These are phyloP conservation scores for Fusarium nurragi DNA, from an alignment of 2,329 filamentous ascomycete species.

Conservation along the genomic window DNA sequence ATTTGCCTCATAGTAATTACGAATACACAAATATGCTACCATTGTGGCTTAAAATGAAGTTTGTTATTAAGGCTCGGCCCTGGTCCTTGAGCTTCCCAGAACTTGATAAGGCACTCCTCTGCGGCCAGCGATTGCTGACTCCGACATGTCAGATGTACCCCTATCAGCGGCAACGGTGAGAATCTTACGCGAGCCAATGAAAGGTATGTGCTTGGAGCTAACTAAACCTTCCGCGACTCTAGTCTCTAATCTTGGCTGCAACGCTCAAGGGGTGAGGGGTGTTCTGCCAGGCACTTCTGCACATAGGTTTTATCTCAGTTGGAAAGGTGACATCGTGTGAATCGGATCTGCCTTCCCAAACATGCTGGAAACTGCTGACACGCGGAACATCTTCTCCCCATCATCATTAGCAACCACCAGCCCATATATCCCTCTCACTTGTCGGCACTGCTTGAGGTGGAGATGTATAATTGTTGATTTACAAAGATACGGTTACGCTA, in stretches of 20 bases:
- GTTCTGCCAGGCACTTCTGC: constrained; percentile 20
- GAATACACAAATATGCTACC: neutral
- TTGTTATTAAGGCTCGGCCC: neutral
- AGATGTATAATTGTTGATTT: neutral
- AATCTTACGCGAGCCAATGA: constrained; percentile 53
- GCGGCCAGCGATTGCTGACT: constrained; percentile 21
- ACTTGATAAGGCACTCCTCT: constrained; percentile 15
- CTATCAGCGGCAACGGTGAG: constrained; percentile 25
- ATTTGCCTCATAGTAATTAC: neutral
- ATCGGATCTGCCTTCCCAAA: constrained; percentile 40
- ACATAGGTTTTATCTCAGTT: constrained; percentile 25
- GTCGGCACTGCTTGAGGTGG: neutral
- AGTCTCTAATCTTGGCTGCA: constrained; percentile 23
- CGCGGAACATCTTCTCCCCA: constrained; percentile 32
- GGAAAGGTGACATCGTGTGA: constrained; percentile 42
- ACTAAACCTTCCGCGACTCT: constrained; percentile 42
- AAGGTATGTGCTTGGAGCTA: constrained; percentile 53
- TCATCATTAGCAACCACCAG: constrained; percentile 18
- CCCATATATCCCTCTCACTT: neutral
- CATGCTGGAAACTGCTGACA: constrained; percentile 22
- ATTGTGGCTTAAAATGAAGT: neutral
- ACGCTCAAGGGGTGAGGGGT: constrained; percentile 25
- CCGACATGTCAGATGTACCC: constrained; percentile 17
- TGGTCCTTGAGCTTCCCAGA: neutral
- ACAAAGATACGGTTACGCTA: neutral